Base-by-base conservation (phyloP, 78 protist species). In the Blattamonas nauphoetae region DNA sequence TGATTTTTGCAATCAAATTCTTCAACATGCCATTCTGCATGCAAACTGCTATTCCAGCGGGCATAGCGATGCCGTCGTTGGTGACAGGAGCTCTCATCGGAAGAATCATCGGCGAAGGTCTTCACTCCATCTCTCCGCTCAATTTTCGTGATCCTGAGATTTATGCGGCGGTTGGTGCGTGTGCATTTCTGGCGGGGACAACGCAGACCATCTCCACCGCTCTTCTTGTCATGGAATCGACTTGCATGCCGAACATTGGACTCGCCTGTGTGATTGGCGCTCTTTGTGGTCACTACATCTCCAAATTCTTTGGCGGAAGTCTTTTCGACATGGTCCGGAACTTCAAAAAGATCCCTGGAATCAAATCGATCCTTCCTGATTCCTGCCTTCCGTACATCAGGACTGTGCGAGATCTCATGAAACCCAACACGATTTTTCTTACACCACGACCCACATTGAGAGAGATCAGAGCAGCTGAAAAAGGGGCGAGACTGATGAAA, bases 171-270 rank as follows among this genome's bases (percentile, higher is more conserved):
- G 11, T 6, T 36, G 41, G 82, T 32, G 84, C 84, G 11, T 6
- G 41, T 32, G 84, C 84, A 44, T 42, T 80, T 21, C 41, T 42
- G 45, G 45, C 82, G 21, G 84, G 44, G 11, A 11, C 45, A 6
- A 80, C 84, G 11, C 84, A 80, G 11, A 44, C 84, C 84, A 80
- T 80, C 82, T 80, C 84, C 21, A 6, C 84, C 11, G 84, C 84
- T 29, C 45, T 80, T 44, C 33, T 80, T 11, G 33, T 80, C 44
- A 36, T 80, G 41, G 84, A 80, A 42, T 6, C 11, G 45, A 32
- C 84, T 44, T 11, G 11, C 6, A 55, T 55, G 71, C 71, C 71
- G 38, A 55, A 55, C 71, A 55, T 55, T 21, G 11, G 38, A 29
- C 71, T 55, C 21, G 71, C 71, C 38, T 55, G 71, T 55, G 71